Evolutionary conservation across 345 rosid species (phyloP).

Genomic region (Euclidium syriacum): DNA sequence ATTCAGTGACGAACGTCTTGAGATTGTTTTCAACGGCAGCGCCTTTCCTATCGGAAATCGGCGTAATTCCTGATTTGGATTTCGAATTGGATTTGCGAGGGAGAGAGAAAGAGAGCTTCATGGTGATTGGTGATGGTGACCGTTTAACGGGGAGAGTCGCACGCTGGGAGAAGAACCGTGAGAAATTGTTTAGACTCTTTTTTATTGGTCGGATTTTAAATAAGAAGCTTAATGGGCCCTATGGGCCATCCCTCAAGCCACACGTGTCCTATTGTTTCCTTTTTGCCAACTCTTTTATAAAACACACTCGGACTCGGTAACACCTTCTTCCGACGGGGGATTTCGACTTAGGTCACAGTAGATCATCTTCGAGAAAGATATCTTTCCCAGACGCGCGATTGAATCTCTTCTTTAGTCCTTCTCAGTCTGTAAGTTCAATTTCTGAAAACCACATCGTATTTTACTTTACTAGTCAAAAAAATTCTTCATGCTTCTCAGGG

Average conservation of each 20-base stretch:
- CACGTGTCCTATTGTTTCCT: not conserved
- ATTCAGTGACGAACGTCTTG: slow-evolving; percentile 38
- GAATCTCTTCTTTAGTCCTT: no score
- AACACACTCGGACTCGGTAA: not conserved
- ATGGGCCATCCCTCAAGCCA: not conserved
- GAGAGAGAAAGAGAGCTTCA: slow-evolving; percentile 50
- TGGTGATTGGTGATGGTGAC: no score
- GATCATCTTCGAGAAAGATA: no score
- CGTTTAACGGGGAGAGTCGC: not conserved
- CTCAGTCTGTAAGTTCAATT: no score
- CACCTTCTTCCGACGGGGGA: not conserved
- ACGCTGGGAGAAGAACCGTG: no score
- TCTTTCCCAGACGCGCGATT: no score
- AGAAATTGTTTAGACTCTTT: not conserved
- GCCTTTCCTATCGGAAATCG: not conserved
- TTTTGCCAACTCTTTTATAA: no score
- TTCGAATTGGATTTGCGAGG: slow-evolving; percentile 37
- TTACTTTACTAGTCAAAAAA: no score
- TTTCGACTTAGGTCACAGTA: not conserved
- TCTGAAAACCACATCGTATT: no score
- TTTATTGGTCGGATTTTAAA: no score
- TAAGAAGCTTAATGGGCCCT: not conserved
- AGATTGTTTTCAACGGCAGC: not conserved
- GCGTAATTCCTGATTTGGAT: slow-evolving; percentile 16
- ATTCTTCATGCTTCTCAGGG: no score